phyloP scores from a whole-genome alignment of 768 basidiomycete species.

The Asterophora parasitica region DNA sequence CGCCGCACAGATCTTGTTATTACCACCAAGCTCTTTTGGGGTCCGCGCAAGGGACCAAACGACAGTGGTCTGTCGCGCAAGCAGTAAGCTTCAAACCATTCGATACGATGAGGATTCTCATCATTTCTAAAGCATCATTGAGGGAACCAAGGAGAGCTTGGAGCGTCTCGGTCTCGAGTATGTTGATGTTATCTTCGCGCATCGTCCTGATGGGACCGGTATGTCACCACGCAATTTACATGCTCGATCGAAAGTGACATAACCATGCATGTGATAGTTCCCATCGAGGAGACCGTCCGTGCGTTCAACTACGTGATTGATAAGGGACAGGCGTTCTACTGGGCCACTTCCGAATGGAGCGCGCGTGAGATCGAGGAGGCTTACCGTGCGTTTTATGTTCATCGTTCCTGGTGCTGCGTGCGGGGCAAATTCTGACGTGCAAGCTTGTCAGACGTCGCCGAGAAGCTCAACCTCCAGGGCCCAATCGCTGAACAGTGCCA shows the following conservation, averaged over 20 bases:
- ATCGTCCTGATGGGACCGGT: conserved; percentile 59
- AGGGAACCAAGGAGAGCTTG: conserved; percentile 64
- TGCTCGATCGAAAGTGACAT: background rate
- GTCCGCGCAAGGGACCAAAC: conserved; percentile 54
- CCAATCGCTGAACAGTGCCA: conserved; percentile 79
- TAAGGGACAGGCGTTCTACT: conserved; percentile 66
- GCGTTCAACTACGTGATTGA: conserved; percentile 79
- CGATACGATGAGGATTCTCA: no score
- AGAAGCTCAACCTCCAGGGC: conserved; percentile 56
- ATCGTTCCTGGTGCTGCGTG: conserved; percentile 66
- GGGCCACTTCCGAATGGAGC: conserved; percentile 72
- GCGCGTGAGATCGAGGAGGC: conserved; percentile 59
- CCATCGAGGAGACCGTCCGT: conserved; percentile 76
- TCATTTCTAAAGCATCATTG: conserved; percentile 49
- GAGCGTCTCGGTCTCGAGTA: conserved; percentile 71
- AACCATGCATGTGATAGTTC: conserved; percentile 40
- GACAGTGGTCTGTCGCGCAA: conserved; percentile 52
- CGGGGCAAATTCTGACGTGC: conserved; percentile 55
- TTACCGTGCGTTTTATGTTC: conserved; percentile 33
- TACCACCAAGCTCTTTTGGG: conserved; percentile 83
- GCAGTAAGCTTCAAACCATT: conserved; percentile 38
- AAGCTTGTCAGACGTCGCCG: conserved; percentile 51
- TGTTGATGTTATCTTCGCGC: conserved; percentile 69
- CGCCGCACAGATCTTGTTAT: conserved; percentile 66
- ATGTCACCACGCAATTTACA: background rate